These are phyloP conservation scores for Vitis hybrid DNA, from an alignment of 177 flowering plant species.

Conservation along the genomic window DNA sequence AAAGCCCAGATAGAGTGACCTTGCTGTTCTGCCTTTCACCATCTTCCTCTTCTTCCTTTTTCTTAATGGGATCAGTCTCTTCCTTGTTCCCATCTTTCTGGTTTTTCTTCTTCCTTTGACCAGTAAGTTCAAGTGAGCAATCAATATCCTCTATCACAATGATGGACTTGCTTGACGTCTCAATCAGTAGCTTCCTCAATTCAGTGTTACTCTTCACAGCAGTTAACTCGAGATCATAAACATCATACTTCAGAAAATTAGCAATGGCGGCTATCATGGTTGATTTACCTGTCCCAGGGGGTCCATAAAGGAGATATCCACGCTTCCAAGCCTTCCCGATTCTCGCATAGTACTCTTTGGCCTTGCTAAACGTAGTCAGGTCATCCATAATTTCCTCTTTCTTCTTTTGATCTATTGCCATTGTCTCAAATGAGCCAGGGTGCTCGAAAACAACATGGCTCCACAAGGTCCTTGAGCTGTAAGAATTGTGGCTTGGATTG, in stretches of 20 bases:
- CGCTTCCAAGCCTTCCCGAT: constrained; percentile 25
- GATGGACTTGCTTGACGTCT: constrained; percentile 23
- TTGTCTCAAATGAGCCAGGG: constrained; percentile 28
- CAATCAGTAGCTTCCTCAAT: constrained; percentile 22
- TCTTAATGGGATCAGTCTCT: not conserved
- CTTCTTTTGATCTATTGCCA: constrained; percentile 30
- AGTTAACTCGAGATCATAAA: constrained; percentile 35
- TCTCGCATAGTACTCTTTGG: constrained; percentile 21
- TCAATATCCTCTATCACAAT: constrained; percentile 40
- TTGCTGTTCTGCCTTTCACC: not conserved
- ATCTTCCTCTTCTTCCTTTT: not conserved
- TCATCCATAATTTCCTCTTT: constrained; percentile 18
- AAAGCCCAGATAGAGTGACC: constrained; percentile 11
- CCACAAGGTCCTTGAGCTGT: constrained; percentile 11
- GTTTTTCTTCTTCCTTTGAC: constrained; percentile 18
- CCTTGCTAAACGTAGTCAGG: constrained; percentile 12
- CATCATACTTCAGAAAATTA: constrained; percentile 26
- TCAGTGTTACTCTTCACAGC: constrained; percentile 26
- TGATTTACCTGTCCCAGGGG: constrained; percentile 39
- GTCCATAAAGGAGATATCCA: constrained; percentile 17
- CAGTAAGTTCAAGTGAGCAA: constrained; percentile 13
- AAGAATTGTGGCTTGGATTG: not conserved
- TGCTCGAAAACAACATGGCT: constrained; percentile 30
- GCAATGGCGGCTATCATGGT: constrained; percentile 38
- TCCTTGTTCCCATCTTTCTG: not conserved